Base-by-base conservation (phyloP, 306 rosid species). In the Castanea crenata region DNA sequence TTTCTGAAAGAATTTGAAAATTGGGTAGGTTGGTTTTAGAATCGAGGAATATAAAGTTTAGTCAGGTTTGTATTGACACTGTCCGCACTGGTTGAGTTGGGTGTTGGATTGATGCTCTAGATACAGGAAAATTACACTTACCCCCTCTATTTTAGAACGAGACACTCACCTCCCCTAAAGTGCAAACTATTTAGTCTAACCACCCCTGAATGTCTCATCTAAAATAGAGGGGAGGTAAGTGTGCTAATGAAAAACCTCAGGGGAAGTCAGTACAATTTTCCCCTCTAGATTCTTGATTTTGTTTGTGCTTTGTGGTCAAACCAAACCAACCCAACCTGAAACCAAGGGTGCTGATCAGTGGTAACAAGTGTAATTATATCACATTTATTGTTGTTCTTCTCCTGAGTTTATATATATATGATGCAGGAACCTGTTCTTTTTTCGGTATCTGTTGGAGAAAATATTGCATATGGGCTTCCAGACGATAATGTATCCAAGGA, bases 401-500 rank as follows among this genome's bases (percentile, higher is more conserved):
- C 67, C 12, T 49, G 71, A 31, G 32, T 82, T 79, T 65, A 51
- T 61, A 25, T 55, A 71, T n/a, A 46, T 29, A 55, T 68, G 69
- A 74, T 84, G 32, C 87, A 95, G 99, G 99, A 95, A 82, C 99
- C 99, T 55, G 90, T 95, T 84, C 91, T 95, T 67, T 95, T 95
- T 82, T 95, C 97, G 55, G 96, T 90, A 32, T 95, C 99, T 69
- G 92, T 95, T 49, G 99, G 98, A 79, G 99, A 95, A 89, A 95
- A 95, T 79, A 92, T 95, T 69, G 98, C 97, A 44, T 95, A 95
- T 74, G 99, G 99, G 82, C 99, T 92, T 90, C 99, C 98, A 20
- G 97, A 95, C 73, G 94, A 95, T 12, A 38, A 84, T 65, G 97
- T 95, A 79, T 92, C 97, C 51, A 92, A 79, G 83, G 97, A 95